A percentile compares a stretch with the other conserved stretches of the same genome.
phyloP scores from a whole-genome alignment of 2,329 filamentous ascomycete genomes.

The Gnomoniopsis smithogilvyi region DNA sequence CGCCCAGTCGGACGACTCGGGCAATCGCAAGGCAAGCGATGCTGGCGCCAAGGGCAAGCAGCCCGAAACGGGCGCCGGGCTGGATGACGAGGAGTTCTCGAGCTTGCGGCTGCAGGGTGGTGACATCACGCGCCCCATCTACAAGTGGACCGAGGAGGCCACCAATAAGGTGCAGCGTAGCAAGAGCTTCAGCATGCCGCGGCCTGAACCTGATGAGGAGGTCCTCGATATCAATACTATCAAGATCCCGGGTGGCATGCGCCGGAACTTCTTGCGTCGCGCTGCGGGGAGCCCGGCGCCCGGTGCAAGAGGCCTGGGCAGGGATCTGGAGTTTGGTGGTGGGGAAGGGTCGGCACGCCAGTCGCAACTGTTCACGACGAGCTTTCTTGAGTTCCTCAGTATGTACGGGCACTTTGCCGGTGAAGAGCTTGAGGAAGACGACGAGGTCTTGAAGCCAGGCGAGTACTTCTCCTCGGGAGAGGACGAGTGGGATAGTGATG shows the following conservation, averaged over 20 bases:
- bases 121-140: conserved; percentile 91
- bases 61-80: conserved; percentile 36
- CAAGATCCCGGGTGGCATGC: conserved; percentile 89
- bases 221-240: conserved; percentile 85
- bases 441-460: conserved; percentile 80
- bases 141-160: conserved; percentile 92
- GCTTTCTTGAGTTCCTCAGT: conserved; percentile 92
- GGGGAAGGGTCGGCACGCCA: conserved; percentile 38
- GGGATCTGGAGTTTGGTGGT: conserved; percentile 35
- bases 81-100: conserved; percentile 79
- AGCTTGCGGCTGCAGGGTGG: conserved; percentile 90
- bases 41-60: conserved; percentile 51
- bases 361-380: conserved; percentile 76
- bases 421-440: conserved; percentile 94
- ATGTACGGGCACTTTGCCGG: conserved; percentile 97
- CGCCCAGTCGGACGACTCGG: conserved; percentile 43
- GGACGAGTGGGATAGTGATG: conserved; percentile 55
- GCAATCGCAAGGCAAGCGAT: conserved; percentile 33
- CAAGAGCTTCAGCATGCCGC: conserved; percentile 78
- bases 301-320: conserved; percentile 36
- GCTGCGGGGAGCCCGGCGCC: conserved; percentile 61
- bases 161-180: conserved; percentile 71
- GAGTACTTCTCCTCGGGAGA: conserved; percentile 89
- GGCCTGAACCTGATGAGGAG: conserved; percentile 76
- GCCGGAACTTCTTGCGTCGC: conserved; percentile 82